Base-by-base conservation (phyloP, 108 stramenopile genomes). In the Mayamaea pseudoterrestris region DNA sequence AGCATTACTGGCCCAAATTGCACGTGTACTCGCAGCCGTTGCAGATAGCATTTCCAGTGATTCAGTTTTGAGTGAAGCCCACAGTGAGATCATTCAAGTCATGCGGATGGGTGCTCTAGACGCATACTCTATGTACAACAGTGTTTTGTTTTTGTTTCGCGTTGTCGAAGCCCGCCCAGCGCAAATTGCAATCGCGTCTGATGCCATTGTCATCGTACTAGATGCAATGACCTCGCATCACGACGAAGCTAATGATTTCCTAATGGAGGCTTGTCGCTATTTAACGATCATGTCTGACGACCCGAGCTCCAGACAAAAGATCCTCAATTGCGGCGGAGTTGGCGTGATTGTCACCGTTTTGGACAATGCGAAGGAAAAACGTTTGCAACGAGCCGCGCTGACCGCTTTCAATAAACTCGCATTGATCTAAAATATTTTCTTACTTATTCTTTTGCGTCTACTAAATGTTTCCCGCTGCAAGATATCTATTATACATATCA, bases 221-320 rank as follows among this genome's bases (percentile, higher is more conserved):
- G 24, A 44, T 28, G 66, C 65, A 23, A 67, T 76, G 58, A 39
- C 52, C n/a, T 47, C 63, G 4, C 55, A 76, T 34, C 41, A 56
- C 3, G 41, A 63, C 26, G 56, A 31, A 17, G n/a, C n/a, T n/a
- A 30, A 41, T n/a, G 35, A 22, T 9, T 60, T 76, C 30, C 34
- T 51, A 35, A 40, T 43, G 37, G 69, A 63, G 39, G 66, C 69
- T 12, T 80, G 78, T 39, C 56, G 62, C 20, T 36, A 59, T 22
- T 47, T 80, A 4, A 66, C 66, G 69, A 56, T 64, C n/a, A 46
- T 80, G 41, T 61, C 75, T 9, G 21, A 51, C 8, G 44, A 47
- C 35, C 59, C 57, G 1, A 63, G 61, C n/a, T 44, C 36, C 13
- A 60, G 61, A 54, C 30, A 59, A 53, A 63, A 67, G 27, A 56